Conservation (phyloP, 805 yeast species). For the Kazachstania taianensis region DNA sequence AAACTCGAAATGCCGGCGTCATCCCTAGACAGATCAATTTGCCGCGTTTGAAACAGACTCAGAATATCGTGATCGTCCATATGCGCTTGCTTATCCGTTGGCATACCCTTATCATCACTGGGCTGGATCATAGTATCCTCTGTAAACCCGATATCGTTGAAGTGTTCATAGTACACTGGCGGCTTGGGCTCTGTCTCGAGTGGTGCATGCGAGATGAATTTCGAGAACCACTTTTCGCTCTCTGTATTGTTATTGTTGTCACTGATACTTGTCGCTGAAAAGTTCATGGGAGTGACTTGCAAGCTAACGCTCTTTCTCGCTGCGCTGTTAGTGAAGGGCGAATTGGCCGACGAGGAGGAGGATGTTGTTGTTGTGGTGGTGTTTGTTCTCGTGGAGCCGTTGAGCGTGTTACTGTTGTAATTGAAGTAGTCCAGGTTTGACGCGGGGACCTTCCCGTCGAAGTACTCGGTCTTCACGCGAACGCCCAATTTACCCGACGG, state of each 20-base stretch:
- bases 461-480: too few species aligned
- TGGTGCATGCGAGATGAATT: constrained; percentile 8
- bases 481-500: too few species aligned
- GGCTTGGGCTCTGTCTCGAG: constrained; percentile 46
- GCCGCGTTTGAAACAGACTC: constrained; percentile 38
- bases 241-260: too few species aligned
- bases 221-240: constrained; percentile 3
- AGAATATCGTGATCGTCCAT: constrained; percentile 37
- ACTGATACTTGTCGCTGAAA: too few species aligned
- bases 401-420: constrained; percentile 12
- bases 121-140: too few species aligned
- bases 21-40: constrained; percentile 52
- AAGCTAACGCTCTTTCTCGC: too few species aligned
- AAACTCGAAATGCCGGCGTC: constrained; percentile 9
- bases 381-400: background rate
- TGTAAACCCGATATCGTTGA: constrained; percentile 50
- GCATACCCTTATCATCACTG: background rate
- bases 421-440: constrained; percentile 29
- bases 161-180: constrained; percentile 31
- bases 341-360: background rate
- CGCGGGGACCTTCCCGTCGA: too few species aligned
- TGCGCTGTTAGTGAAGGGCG: background rate
- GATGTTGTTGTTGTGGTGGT: background rate
- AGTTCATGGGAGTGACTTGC: too few species aligned
- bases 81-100: background rate